Base-by-base conservation (phyloP, 768 basidiomycete genomes). In the Asterophora parasitica region DNA sequence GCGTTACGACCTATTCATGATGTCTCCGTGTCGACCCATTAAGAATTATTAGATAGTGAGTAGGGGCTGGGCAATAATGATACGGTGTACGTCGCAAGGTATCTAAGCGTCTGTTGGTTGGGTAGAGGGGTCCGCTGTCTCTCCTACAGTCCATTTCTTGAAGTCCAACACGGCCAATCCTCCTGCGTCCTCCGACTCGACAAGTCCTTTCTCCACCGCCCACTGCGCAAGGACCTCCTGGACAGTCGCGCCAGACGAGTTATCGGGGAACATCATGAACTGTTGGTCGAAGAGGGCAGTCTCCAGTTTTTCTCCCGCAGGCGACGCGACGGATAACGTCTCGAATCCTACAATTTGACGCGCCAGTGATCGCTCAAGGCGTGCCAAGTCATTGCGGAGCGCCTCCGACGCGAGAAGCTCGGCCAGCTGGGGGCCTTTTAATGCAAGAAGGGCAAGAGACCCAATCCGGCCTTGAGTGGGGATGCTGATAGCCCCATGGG, bases 311-410 rank as follows among this genome's bases (percentile, higher is more conserved):
- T 59, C 57, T 31, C 58, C 61, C 6, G 61, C 34, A n/a, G 54
- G 44, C 17, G 63, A 54, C 20, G 59, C 65, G 15, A 92, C 69
- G 0, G 69, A 70, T 12, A 66, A 65, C 0, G 89, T 89, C 20
- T 88, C 81, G 60, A 93, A 85, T 2, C 92, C 93, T 16, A 82
- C 81, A 42, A 92, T 83, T 65, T 95, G 93, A 34, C 91, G 77
- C 8, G 85, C 86, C n/a, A 95, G 53, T 2, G 85, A 78, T 17
- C 88, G 81, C 55, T 87, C 82, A 11, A 95, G 71, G 35, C 74
- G 73, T 27, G 71, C 70, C 13, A 89, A 66, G 32, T 86, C 79
- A n/a, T 68, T 62, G 20, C 70, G 66, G 57, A 85, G 83, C n/a
- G 60, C 60, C 40, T 74, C 63, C 2, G 75, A 72, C 12, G 63